Evolutionary conservation across 345 rosid genomes (phyloP).

Genomic region (Hirschfeldia incana): DNA sequence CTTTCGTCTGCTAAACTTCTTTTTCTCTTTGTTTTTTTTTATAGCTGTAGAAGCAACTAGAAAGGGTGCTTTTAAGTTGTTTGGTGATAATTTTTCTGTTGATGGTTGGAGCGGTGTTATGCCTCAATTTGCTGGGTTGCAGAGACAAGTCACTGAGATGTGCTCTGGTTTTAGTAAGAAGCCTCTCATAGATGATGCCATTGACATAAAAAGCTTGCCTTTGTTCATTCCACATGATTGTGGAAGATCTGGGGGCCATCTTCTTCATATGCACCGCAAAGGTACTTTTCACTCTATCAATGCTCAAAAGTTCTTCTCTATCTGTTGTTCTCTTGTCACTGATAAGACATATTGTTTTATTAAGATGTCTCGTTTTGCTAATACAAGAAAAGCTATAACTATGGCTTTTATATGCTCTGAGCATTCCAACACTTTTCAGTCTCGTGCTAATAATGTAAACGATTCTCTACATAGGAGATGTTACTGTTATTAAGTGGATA

Average conservation of each 20-base stretch:
- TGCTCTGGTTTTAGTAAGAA: conserved; percentile 44
- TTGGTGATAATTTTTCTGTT: not conserved
- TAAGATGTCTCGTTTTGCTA: not conserved
- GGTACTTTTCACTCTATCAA: conserved; percentile 39
- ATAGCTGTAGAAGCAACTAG: conserved; percentile 44
- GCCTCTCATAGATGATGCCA: conserved; percentile 33
- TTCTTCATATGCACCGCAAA: conserved; percentile 45
- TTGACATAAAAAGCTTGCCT: conserved; percentile 43
- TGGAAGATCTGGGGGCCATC: conserved; percentile 44
- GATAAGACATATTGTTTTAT: not conserved
- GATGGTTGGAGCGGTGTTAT: conserved; percentile 22
- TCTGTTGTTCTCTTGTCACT: not conserved
- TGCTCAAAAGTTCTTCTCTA: not conserved
- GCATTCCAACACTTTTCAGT: not conserved
- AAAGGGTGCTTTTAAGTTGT: conserved; percentile 45
- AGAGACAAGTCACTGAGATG: conserved; percentile 52
- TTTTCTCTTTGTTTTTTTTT: not conserved
- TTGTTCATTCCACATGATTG: conserved; percentile 46
- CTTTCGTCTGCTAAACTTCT: not conserved
- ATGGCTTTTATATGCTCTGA: not conserved
- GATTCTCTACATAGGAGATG: too few relatives aligned
- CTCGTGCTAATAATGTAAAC: not conserved
- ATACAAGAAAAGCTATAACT: not conserved
- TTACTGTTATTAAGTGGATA: too few relatives aligned
- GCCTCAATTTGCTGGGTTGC: conserved; percentile 47